A percentile compares a stretch with the other conserved stretches of the same genome.
Conservation (phyloP, 345 rosid genomes). For the Eucalyptus microcorys region DNA sequence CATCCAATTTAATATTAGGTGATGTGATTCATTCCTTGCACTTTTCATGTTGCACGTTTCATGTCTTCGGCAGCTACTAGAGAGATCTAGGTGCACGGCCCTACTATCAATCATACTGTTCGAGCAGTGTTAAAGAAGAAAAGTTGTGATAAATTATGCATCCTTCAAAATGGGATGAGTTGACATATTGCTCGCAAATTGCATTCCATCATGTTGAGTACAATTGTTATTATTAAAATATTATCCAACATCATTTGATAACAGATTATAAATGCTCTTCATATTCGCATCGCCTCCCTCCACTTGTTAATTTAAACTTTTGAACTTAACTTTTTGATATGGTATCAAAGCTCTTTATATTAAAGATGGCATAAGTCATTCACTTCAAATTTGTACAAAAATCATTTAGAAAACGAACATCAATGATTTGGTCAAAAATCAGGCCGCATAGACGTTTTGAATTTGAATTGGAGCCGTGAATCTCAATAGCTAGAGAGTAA, state of each 20-base stretch:
- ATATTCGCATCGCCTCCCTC: too few relatives aligned
- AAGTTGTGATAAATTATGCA: not conserved
- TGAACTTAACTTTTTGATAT: too few relatives aligned
- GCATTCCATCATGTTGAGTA: not conserved
- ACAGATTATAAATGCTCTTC: too few relatives aligned
- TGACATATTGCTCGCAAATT: not conserved
- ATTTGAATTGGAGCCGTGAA: not conserved
- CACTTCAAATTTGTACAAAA: not conserved
- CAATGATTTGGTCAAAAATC: not conserved
- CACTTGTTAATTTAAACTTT: too few relatives aligned
- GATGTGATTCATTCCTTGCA: not conserved
- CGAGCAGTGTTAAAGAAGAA: not conserved
- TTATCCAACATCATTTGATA: rapidly evolving
- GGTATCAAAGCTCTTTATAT: too few relatives aligned
- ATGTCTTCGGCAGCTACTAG: not conserved
- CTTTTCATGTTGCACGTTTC: not conserved
- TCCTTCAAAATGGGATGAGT: not conserved
- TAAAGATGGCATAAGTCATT: not conserved
- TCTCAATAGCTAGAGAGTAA: not conserved
- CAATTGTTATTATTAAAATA: not conserved
- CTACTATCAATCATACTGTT: not conserved
- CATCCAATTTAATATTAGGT: not conserved
- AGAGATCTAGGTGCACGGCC: not conserved
- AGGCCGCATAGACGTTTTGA: not conserved
- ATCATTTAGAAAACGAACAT: too few relatives aligned